A percentile compares a stretch with the other conserved stretches of the same genome.
Conservation (phyloP, 2,329 filamentous ascomycete genomes). For the Coniella vitis region DNA sequence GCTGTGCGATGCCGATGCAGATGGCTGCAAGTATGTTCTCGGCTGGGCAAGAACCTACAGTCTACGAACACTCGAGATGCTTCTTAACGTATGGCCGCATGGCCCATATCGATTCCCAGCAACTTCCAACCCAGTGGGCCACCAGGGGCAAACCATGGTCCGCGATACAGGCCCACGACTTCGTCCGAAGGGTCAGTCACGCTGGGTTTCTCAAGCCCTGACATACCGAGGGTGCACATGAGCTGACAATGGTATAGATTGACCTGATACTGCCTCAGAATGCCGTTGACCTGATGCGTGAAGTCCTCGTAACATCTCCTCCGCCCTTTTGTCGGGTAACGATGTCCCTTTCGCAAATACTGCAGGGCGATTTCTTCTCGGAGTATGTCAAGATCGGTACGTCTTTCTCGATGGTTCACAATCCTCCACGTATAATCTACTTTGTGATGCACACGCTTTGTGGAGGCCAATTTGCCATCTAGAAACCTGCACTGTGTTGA, state of each 20-base stretch:
- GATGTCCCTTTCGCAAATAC: constrained; percentile 64
- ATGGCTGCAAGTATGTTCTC: constrained; percentile 35
- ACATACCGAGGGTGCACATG: background rate
- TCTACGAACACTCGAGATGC: constrained; percentile 59
- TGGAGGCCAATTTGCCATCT: background rate
- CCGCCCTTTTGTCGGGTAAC: constrained; percentile 60
- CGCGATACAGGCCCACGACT: constrained; percentile 56
- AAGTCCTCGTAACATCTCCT: constrained; percentile 28
- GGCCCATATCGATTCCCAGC: constrained; percentile 62
- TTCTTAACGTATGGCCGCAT: constrained; percentile 65
- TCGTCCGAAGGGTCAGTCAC: constrained; percentile 56
- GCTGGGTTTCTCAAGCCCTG: background rate
- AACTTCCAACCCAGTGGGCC: constrained; percentile 64
- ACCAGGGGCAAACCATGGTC: constrained; percentile 71
- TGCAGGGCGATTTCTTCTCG: constrained; percentile 73
- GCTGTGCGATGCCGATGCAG: background rate
- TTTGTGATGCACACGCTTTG: background rate
- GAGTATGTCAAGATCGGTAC: constrained; percentile 64
- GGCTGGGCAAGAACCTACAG: constrained; percentile 32
- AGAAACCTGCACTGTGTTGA: background rate
- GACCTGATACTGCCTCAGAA: constrained; percentile 69
- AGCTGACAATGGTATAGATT: constrained; percentile 34
- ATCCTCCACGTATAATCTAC: background rate
- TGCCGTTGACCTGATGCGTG: constrained; percentile 45
- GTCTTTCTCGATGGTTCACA: constrained; percentile 38